phyloP scores from a whole-genome alignment of 2,329 filamentous ascomycete species.

The Trichoderma sp. region DNA sequence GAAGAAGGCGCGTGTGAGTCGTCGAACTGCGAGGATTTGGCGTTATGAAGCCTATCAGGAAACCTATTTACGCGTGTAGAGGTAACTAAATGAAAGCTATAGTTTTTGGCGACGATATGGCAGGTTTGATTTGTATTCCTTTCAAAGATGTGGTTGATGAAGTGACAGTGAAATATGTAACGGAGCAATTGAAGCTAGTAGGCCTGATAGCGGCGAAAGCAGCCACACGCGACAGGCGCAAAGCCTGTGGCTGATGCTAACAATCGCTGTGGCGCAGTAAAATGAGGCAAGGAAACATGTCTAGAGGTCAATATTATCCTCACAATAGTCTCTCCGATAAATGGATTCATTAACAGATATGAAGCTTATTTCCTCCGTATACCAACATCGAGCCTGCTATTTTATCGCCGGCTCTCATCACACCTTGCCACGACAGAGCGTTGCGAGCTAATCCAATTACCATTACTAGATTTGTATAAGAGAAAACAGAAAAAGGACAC shows the following conservation, averaged over 20 bases:
- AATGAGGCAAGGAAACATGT: neutral
- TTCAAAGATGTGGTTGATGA: neutral
- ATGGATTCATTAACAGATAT: neutral
- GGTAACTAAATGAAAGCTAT: neutral
- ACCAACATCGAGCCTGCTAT: neutral
- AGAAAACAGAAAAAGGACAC: neutral
- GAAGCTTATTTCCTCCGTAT: neutral
- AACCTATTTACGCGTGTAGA: neutral
- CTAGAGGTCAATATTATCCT: neutral
- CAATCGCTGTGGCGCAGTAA: neutral
- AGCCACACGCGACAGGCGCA: neutral
- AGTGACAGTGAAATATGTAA: neutral
- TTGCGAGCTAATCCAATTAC: neutral
- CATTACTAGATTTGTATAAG: neutral
- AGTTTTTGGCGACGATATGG: neutral
- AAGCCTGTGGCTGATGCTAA: slow-evolving; percentile 1
- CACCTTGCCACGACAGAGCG: neutral
- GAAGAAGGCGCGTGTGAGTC: neutral
- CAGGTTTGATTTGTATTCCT: neutral
- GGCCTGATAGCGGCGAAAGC: slow-evolving; percentile 7
- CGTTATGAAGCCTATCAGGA: neutral
- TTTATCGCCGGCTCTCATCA: neutral
- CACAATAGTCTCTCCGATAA: neutral
- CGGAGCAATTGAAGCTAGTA: neutral
- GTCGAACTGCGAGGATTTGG: neutral